Evolutionary conservation across 2,329 filamentous ascomycete species (phyloP).

Genomic region (Botrytis sinoallii): DNA sequence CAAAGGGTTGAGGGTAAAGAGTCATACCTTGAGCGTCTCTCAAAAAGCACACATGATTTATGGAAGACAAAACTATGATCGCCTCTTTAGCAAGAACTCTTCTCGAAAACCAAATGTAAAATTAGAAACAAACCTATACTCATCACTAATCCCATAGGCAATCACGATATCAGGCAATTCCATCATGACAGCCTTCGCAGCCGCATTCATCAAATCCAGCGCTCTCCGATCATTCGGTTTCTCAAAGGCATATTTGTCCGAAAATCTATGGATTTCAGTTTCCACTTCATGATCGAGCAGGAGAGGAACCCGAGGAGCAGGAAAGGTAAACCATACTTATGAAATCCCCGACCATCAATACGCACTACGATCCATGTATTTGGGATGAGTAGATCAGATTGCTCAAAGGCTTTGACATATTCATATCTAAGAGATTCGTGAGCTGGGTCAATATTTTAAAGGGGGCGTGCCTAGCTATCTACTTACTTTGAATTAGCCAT

Average conservation of each 20-base stretch:
- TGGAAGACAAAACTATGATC: constrained; percentile 78
- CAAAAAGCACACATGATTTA: constrained; percentile 77
- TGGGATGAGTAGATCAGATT: constrained; percentile 71
- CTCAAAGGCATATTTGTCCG: constrained; percentile 75
- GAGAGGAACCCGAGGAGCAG: background rate
- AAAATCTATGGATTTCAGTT: constrained; percentile 56
- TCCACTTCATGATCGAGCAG: background rate
- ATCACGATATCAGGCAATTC: constrained; percentile 82
- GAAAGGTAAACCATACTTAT: constrained; percentile 61
- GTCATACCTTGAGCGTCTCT: constrained; percentile 71
- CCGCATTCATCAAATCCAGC: constrained; percentile 89
- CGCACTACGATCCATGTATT: constrained; percentile 96
- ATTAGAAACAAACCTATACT: constrained; percentile 63
- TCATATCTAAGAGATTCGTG: constrained; percentile 63
- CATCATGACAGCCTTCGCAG: constrained; percentile 78
- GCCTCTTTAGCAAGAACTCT: constrained; percentile 21
- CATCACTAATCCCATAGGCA: constrained; percentile 91
- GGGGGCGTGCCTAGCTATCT: background rate
- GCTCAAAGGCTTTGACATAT: constrained; percentile 90
- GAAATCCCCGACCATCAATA: constrained; percentile 91
- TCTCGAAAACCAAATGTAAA: background rate
- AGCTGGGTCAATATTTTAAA: background rate
- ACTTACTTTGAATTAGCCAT: constrained; percentile 37
- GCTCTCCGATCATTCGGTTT: constrained; percentile 92
- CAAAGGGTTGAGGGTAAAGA: background rate